Percentiles rank a stretch among this genome's conserved stretches.
Evolutionary conservation across 768 basidiomycete species (phyloP).

Genomic region (Scleroderma citrinum): DNA sequence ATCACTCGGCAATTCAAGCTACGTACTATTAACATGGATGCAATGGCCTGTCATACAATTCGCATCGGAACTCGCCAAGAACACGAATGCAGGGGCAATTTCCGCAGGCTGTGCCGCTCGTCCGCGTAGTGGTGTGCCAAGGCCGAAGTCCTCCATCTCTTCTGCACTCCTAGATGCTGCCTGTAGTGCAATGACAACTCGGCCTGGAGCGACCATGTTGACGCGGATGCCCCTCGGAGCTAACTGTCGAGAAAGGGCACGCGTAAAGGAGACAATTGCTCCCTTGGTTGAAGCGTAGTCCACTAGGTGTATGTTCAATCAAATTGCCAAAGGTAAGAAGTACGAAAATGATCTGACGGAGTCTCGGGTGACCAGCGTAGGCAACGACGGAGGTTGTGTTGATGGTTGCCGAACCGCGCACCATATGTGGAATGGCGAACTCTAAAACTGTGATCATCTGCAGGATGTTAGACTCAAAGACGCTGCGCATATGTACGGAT

Average conservation of each 20-base stretch:
- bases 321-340: slow-evolving; percentile 8
- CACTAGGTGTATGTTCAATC: slow-evolving; percentile 15
- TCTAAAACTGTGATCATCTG: slow-evolving; percentile 55
- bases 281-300: slow-evolving; percentile 60
- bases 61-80: slow-evolving; percentile 42
- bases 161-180: slow-evolving; percentile 48
- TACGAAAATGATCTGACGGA: slow-evolving; percentile 15
- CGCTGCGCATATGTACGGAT: slow-evolving; percentile 36
- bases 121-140: slow-evolving; percentile 45
- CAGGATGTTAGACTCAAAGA: slow-evolving; percentile 53
- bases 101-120: slow-evolving; percentile 48
- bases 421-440: slow-evolving; percentile 51
- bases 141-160: slow-evolving; percentile 49
- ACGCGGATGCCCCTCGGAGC: slow-evolving; percentile 53
- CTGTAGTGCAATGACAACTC: slow-evolving; percentile 54
- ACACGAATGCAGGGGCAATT: slow-evolving; percentile 47
- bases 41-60: slow-evolving; percentile 36
- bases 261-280: slow-evolving; percentile 52
- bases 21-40: slow-evolving; percentile 29
- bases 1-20: neutral
- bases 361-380: slow-evolving; percentile 29
- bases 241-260: slow-evolving; percentile 47
- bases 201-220: slow-evolving; percentile 47
- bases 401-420: slow-evolving; percentile 53
- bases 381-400: slow-evolving; percentile 57